Conservation (phyloP, 2,329 filamentous ascomycete species). For the Didymella keratinophila region DNA sequence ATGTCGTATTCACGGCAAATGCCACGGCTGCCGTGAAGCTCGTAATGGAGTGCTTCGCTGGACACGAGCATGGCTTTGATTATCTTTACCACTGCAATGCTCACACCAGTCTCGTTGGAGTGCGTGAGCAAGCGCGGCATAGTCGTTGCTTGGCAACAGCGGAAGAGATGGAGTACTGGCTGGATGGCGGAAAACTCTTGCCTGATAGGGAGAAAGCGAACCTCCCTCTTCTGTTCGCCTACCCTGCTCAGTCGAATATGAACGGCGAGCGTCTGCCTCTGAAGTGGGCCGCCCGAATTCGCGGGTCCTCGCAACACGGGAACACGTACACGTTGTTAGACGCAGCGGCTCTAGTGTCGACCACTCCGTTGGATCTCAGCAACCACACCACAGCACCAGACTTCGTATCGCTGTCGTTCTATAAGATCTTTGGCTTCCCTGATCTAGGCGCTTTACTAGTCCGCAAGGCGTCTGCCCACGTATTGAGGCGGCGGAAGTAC, state of each 20-base stretch:
- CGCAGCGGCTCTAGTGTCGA: constrained; percentile 71
- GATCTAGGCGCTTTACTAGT: constrained; percentile 87
- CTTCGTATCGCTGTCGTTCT: constrained; percentile 85
- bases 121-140: constrained; percentile 69
- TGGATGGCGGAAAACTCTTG: constrained; percentile 44
- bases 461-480: constrained; percentile 69
- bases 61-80: constrained; percentile 69
- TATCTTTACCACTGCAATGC: constrained; percentile 84
- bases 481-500: constrained; percentile 64
- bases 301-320: constrained; percentile 51
- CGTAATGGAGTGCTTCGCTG: constrained; percentile 77
- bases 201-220: constrained; percentile 21
- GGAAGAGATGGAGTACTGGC: constrained; percentile 70
- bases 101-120: constrained; percentile 86
- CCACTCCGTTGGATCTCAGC: constrained; percentile 64
- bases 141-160: constrained; percentile 72
- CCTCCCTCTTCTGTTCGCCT: constrained; percentile 68
- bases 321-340: constrained; percentile 73
- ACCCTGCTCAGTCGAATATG: constrained; percentile 92
- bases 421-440: constrained; percentile 96
- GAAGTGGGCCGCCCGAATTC: constrained; percentile 57
- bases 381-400: constrained; percentile 72
- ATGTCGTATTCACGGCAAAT: constrained; percentile 92
- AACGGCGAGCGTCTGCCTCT: constrained; percentile 78
- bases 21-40: constrained; percentile 90